These are phyloP conservation scores for Cymodocea nodosa DNA, from an alignment of 116 monocot genomes.

Conservation along the genomic window DNA sequence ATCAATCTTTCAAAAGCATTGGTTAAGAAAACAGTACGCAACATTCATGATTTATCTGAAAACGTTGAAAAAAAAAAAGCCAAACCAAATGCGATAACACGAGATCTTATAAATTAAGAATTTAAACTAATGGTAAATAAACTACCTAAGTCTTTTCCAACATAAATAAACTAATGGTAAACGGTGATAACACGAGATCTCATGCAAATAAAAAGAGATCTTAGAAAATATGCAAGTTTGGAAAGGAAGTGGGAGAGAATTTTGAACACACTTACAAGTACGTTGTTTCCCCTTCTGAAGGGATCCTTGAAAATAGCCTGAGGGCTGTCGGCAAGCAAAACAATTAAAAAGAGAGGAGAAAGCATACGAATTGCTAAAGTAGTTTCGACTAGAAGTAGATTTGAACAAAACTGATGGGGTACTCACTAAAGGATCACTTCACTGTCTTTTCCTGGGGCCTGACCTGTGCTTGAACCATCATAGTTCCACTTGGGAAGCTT, in stretches of 20 bases:
- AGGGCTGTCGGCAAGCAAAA: constrained; percentile 15
- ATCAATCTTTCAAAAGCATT: background rate
- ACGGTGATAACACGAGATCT: no score
- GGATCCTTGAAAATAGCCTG: constrained; percentile 64
- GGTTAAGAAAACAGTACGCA: no score
- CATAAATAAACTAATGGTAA: no score
- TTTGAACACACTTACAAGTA: constrained; percentile 24
- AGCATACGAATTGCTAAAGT: background rate
- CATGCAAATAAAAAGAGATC: no score
- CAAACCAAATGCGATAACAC: no score
- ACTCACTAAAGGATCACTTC: constrained; percentile 89
- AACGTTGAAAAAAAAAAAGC: no score
- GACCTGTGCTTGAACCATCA: constrained; percentile 90
- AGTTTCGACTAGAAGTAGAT: background rate
- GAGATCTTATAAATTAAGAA: no score
- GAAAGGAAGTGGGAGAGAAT: background rate
- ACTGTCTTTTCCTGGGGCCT: constrained; percentile 83
- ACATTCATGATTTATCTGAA: no score
- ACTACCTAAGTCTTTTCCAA: no score
- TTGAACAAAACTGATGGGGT: background rate
- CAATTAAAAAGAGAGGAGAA: background rate
- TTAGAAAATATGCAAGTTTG: no score
- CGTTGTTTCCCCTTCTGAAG: constrained; percentile 59
- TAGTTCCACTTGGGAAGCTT: constrained; percentile 94
- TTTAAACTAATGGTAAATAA: no score